phyloP scores from a whole-genome alignment of 192 early-diverging fungal species.

The Piromyces finnis region DNA sequence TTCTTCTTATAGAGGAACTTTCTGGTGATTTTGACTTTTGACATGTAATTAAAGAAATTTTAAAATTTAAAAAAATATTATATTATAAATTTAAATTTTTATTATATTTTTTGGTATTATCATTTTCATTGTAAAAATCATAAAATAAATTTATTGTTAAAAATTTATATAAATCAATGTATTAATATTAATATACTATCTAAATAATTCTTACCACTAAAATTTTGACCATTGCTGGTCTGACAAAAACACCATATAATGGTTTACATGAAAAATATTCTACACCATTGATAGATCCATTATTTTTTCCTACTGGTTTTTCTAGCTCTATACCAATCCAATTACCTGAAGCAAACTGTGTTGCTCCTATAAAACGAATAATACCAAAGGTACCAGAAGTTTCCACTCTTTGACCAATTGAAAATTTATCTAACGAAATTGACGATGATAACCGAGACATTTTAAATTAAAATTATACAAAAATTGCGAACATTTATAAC shows the following conservation, averaged over 20 bases:
- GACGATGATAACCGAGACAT: not conserved
- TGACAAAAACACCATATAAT: constrained; percentile 61
- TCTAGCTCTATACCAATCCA: constrained; percentile 89
- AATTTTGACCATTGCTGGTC: constrained; percentile 31
- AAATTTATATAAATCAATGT: no score
- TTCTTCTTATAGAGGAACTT: not conserved
- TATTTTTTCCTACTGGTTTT: constrained; percentile 51
- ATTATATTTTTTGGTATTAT: no score
- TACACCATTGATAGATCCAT: constrained; percentile 54
- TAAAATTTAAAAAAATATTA: no score
- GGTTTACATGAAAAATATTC: constrained; percentile 60
- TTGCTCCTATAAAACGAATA: constrained; percentile 66
- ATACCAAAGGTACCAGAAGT: constrained; percentile 34
- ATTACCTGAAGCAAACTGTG: constrained; percentile 60
- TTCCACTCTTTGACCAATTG: constrained; percentile 15
- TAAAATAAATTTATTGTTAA: no score
- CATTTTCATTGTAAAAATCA: no score
- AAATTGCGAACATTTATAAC: not conserved
- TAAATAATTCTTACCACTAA: not conserved
- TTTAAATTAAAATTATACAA: not conserved
- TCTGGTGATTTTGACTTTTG: not conserved
- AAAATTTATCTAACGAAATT: not conserved
- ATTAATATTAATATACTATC: no score
- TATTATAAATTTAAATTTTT: no score
- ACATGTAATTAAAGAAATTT: not conserved